Evolutionary conservation across 2,329 filamentous ascomycete genomes (phyloP).

Genomic region (Fusarium cicatricum): DNA sequence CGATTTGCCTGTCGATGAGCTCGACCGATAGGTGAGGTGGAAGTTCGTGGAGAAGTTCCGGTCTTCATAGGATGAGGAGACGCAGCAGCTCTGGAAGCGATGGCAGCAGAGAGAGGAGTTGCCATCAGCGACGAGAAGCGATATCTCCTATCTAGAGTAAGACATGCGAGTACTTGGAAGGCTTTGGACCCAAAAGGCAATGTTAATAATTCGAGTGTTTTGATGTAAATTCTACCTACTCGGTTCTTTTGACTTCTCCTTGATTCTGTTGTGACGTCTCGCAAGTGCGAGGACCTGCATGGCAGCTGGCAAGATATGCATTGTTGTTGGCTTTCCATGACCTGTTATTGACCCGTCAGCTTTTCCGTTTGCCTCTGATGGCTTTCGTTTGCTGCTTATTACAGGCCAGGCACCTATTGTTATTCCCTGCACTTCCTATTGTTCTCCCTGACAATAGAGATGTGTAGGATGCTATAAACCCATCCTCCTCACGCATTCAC

Average conservation of each 20-base stretch:
- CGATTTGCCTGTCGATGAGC: conserved; percentile 78
- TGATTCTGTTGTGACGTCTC: not conserved
- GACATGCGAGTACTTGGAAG: conserved; percentile 8
- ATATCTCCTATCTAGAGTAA: conserved; percentile 28
- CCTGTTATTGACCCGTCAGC: not conserved
- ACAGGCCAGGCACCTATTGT: no score
- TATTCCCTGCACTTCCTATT: not conserved
- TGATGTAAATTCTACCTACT: conserved; percentile 2
- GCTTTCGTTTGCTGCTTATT: conserved; percentile 1
- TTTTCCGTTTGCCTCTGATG: not conserved
- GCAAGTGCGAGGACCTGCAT: conserved; percentile 7
- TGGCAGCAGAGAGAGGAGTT: conserved; percentile 25
- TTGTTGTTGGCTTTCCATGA: not conserved
- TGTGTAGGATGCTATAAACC: no score
- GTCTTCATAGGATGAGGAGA: conserved; percentile 45
- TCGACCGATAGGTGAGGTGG: conserved; percentile 66
- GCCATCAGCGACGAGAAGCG: conserved; percentile 24
- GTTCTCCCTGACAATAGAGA: not conserved
- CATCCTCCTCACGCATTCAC: not conserved
- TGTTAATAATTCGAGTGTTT: not conserved
- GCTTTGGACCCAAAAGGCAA: not conserved
- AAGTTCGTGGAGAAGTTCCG: conserved; percentile 44
- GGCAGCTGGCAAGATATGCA: conserved; percentile 3
- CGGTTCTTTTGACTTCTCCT: no score
- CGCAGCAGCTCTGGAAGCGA: conserved; percentile 35